Conservation (phyloP, 129 eudicot species). For the Pulicaria dysenterica region DNA sequence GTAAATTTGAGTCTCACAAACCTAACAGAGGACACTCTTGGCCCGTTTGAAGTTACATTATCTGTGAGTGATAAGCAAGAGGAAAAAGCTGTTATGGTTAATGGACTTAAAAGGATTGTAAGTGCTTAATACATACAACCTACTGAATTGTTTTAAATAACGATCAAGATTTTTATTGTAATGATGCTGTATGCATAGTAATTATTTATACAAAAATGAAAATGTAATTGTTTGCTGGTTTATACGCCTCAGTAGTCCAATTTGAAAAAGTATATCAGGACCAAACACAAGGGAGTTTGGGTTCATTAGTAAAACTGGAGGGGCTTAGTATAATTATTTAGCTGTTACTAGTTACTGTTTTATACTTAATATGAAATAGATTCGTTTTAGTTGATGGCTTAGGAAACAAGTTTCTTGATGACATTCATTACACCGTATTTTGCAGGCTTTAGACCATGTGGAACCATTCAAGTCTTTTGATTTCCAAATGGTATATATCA, state of each 20-base stretch:
- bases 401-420: slow-evolving; percentile 3
- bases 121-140: slow-evolving; percentile 16
- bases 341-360: background rate
- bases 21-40: slow-evolving; percentile 68
- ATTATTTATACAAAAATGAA: background rate
- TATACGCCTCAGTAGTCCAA: no score
- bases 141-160: background rate
- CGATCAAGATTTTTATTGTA: slow-evolving; percentile 6
- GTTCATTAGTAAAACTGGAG: no score
- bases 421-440: slow-evolving; percentile 15
- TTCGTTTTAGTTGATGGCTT: slow-evolving; percentile 23
- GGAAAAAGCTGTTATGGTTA: slow-evolving; percentile 74
- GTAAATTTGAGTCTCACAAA: slow-evolving; percentile 71
- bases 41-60: slow-evolving; percentile 84
- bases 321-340: no score
- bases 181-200: background rate
- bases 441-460: slow-evolving; percentile 74
- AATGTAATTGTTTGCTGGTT: no score
- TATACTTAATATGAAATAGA: background rate
- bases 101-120: slow-evolving; percentile 81
- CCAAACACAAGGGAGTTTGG: no score
- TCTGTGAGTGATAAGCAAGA: slow-evolving; percentile 59
- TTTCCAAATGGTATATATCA: slow-evolving; percentile 65
- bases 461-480: slow-evolving; percentile 60
- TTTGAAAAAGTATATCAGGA: no score